Conservation (phyloP, 108 stramenopile species). For the Discostella stelligeroides region DNA sequence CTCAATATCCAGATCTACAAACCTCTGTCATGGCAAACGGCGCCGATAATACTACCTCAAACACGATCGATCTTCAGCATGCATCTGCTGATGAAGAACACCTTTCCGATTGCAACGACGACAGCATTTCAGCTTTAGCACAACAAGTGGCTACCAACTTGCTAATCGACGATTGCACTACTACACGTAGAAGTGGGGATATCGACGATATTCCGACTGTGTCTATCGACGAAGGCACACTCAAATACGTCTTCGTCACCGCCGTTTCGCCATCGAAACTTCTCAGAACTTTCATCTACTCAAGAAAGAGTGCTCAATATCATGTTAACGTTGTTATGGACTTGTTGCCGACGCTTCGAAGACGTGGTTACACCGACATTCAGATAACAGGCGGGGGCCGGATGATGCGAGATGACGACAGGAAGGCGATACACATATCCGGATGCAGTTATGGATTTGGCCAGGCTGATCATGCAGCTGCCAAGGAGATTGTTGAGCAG, state of each 20-base stretch:
- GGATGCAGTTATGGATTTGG: constrained; percentile 87
- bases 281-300: constrained; percentile 64
- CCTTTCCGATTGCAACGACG: no score
- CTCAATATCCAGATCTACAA: no score
- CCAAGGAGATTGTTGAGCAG: constrained; percentile 56
- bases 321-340: constrained; percentile 84
- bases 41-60: no score
- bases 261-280: constrained; percentile 43
- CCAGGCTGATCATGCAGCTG: constrained; percentile 67
- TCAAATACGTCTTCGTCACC: constrained; percentile 82
- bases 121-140: no score
- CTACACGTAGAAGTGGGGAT: no score
- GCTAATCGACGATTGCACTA: no score
- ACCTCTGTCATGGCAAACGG: no score
- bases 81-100: no score
- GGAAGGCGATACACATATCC: constrained; percentile 65
- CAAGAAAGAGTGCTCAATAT: constrained; percentile 61
- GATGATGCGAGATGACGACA: constrained; percentile 51
- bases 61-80: neutral
- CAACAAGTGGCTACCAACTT: no score
- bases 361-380: constrained; percentile 62
- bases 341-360: constrained; percentile 58
- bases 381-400: constrained; percentile 79
- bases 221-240: constrained; percentile 63
- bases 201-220: constrained; percentile 53